These are phyloP conservation scores for Huiozyma sinensis DNA, from an alignment of 805 yeast species.

Conservation along the genomic window DNA sequence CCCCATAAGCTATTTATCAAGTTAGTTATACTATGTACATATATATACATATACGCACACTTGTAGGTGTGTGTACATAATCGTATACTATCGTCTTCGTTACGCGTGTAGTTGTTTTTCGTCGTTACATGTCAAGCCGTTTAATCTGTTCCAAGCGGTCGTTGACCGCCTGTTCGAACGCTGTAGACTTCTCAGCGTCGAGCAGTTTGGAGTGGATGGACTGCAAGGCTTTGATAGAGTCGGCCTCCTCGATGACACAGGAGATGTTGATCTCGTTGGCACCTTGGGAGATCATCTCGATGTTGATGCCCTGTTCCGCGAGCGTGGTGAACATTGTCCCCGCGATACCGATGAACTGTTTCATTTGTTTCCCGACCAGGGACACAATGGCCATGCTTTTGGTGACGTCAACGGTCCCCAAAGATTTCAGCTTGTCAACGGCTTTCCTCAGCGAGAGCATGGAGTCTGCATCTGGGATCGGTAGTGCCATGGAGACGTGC, in stretches of 20 bases:
- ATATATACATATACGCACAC: too few relatives aligned
- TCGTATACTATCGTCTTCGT: too few relatives aligned
- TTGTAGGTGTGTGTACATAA: too few relatives aligned
- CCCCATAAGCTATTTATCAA: too few relatives aligned
- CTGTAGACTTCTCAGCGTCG: conserved; percentile 27
- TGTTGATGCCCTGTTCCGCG: conserved; percentile 84
- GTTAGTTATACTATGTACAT: too few relatives aligned
- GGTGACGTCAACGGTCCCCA: conserved; percentile 85
- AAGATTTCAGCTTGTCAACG: conserved; percentile 60
- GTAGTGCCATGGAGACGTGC: conserved; percentile 96
- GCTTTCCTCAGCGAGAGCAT: conserved; percentile 53
- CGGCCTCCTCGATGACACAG: conserved; percentile 79
- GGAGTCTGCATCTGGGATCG: conserved; percentile 58
- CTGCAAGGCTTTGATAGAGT: conserved; percentile 75
- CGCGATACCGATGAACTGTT: conserved; percentile 91
- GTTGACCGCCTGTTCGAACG: conserved; percentile 31
- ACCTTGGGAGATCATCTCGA: conserved; percentile 98
- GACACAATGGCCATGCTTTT: conserved; percentile 85
- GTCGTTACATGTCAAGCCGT: conserved; percentile 21
- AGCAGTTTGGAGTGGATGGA: conserved; percentile 73
- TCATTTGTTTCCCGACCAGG: conserved; percentile 94
- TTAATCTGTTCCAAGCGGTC: conserved; percentile 38
- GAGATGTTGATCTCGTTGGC: conserved; percentile 96
- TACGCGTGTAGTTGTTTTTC: background rate
- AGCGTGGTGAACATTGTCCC: conserved; percentile 92